Base-by-base conservation (phyloP, 768 basidiomycete genomes). In the Hebeloma cylindrosporum region DNA sequence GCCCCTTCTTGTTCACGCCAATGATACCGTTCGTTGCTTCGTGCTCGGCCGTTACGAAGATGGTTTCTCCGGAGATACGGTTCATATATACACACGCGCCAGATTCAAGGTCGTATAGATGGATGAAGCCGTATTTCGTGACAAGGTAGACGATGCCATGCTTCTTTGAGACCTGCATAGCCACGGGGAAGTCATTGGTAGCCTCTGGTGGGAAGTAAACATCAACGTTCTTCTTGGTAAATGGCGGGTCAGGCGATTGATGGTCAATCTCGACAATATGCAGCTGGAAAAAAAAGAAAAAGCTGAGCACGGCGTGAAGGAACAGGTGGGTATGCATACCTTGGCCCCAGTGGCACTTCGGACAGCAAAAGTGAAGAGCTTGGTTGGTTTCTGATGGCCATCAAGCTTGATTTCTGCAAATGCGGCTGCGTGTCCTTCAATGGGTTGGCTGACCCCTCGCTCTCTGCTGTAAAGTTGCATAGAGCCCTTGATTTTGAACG, bases 11-110 rank as follows among this genome's bases (percentile, higher is more conserved):
- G 80, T 99, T 99, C 61, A 99, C 93, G 54, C 95, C 95, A 52
- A 99, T 92, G 66, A 99, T 96, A 72, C 96, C 96, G 60, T 92
- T 81, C 3, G 85, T 83, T 13, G 84, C 80, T 65, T 97, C 94
- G 60, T 97, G 93, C 60, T 97, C 94, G 25, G 95, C 91, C 9
- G 96, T 97, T 33, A 96, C 93, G 63, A 99, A 99, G 63, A 99
- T 98, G 25, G 96, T 98, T 73, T 99, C 96, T 25, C 96, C 95
- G 31, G 91, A 93, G 64, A 99, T 99, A 53, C 96, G 88, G 78
- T 99, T 99, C 96, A 99, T 99, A 75, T 98, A 99, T 48, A 99
- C 83, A 70, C 96, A 98, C 32, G 91, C 85, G 45, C 94, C 96
- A 7, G 93, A 81, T 67, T 99, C 96, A 52, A 98, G 82, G 68